Base-by-base conservation (phyloP, 2,329 filamentous ascomycete genomes). In the Didymella sp. region DNA sequence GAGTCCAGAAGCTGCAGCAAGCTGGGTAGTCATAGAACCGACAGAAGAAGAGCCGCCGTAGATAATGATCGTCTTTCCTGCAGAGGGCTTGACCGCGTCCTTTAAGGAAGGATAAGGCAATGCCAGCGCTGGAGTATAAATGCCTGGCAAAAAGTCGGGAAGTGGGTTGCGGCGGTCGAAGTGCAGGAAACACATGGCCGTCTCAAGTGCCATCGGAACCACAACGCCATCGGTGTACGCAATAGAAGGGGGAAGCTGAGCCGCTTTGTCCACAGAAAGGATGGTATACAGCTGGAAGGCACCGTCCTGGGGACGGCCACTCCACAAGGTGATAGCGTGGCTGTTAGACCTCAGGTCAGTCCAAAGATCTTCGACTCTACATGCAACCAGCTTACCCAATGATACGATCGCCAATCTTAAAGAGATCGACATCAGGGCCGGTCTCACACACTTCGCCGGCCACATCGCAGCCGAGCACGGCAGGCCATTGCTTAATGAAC, bases 41-140 rank as follows among this genome's bases (percentile, higher is more conserved):
- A 79, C 62, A 5, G 66, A 70, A 24, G 67, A 63, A 3, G 79
- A 77, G 0, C 81, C 84, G 6, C 82, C 82, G 76, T 80, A 83
- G 6, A 84, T 67, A 8, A 84, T 59, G 22, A 80, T 60, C 4
- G 72, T 71, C 60, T 79, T 78, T 49, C 67, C 67, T 2, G 55
- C 41, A 3, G 63, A 62, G 3, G 45, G 25, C 25, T 42, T 17
- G 15, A 46, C 41, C 61, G 65, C 4, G 22, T 55, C 22, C 67
- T 73, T 6, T 67, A 78, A 43, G 53, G 71, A 74, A 1, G 78
- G 78, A 31, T 68, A 70, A 1, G 74, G 75, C 8, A 80, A 67
- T 2, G 67, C 73, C n/a, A 80, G 71, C 56, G 71, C 69, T 21
- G 70, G 64, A 2, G 62, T 66, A 4, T 42, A 45, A 5, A 69